Base-by-base conservation (phyloP, 2,329 filamentous ascomycete genomes). In the Calonectria honghensis region DNA sequence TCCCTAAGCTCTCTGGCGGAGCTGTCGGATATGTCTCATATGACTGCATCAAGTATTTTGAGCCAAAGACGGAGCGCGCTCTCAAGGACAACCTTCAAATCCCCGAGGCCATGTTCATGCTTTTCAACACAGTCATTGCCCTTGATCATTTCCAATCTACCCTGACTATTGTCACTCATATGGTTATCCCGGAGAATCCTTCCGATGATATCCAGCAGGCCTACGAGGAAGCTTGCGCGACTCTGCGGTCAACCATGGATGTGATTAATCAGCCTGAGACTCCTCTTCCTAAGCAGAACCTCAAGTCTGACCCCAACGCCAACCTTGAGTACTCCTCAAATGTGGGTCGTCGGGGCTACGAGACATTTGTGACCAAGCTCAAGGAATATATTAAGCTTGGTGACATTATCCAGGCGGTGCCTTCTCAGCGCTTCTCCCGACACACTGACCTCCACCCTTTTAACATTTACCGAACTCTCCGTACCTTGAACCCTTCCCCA, bases 11-110 rank as follows among this genome's bases (percentile, higher is more conserved):
- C 86, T 95, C 95, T 0, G 97, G 96, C 51, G 97, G 97, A 65
- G 97, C 96, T 16, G 95, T 99, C 81, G 97, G 97, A 74, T 99
- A 98, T 84, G 95, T 98, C 7, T 96, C 96, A 68, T 99, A 99
- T 83, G 97, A 99, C 84, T 99, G 97, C 85, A 95, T 99, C 81
- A 93, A 94, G 82, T 98, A 98, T 86, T 99, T 99, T 80, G 97
- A 99, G 89, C 97, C 97, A 75, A 97, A 96, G 90, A 98, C 97
- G n/a, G 93, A 93, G 32, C 91, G 96, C 65, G 92, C 95, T 3
- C 92, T 98, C 89, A 94, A 97, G 85, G 97, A 99, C 85, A 91
- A 97, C 37, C 90, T 98, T 29, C 88, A 94, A 74, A 95, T 98
- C 52, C 97, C 97, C 0, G 97, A 99, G 89, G 96, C 95, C 73